These are phyloP conservation scores for Pythium biforme DNA, from an alignment of 352 stramenopile species.

Conservation along the genomic window DNA sequence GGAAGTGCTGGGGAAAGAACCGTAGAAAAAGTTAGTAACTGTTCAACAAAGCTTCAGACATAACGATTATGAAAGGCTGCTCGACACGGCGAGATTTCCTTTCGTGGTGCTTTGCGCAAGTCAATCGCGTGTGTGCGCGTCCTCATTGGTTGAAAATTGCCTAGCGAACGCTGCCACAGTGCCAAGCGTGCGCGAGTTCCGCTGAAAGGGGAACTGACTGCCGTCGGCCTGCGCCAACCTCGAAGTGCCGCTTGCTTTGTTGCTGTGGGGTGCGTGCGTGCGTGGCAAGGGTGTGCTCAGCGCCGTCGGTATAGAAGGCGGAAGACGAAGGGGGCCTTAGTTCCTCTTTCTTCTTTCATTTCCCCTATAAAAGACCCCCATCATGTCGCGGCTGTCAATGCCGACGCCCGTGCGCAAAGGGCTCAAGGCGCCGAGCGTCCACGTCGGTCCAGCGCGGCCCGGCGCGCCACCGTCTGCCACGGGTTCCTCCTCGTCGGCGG, in stretches of 20 bases:
- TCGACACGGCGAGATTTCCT: conserved; percentile 4
- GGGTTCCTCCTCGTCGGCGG: conserved; percentile 23
- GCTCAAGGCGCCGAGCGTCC: conserved; percentile 23
- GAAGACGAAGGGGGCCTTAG: not conserved
- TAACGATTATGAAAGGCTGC: not conserved
- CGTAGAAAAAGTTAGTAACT: not conserved
- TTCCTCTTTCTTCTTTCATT: not conserved
- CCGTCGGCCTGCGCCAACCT: not conserved
- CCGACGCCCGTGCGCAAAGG: conserved; percentile 21
- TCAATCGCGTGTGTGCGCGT: not conserved
- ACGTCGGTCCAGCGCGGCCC: conserved; percentile 17
- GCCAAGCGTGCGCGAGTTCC: too few species aligned
- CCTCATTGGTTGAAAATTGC: conserved; percentile 7
- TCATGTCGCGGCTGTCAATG: conserved; percentile 24
- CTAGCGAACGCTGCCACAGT: not conserved
- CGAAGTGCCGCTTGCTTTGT: conserved; percentile 3
- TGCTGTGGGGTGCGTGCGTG: not conserved
- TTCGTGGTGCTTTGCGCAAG: conserved; percentile 6
- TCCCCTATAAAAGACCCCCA: not conserved
- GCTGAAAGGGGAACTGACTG: conserved; percentile 6
- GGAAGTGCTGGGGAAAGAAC: too few species aligned
- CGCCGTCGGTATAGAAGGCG: not conserved
- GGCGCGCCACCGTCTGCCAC: conserved; percentile 24
- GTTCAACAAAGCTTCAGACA: not conserved
- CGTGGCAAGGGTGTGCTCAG: not conserved